phyloP scores from a whole-genome alignment of 176 grass and related monocot genomes.

The Pontederia paniculata region DNA sequence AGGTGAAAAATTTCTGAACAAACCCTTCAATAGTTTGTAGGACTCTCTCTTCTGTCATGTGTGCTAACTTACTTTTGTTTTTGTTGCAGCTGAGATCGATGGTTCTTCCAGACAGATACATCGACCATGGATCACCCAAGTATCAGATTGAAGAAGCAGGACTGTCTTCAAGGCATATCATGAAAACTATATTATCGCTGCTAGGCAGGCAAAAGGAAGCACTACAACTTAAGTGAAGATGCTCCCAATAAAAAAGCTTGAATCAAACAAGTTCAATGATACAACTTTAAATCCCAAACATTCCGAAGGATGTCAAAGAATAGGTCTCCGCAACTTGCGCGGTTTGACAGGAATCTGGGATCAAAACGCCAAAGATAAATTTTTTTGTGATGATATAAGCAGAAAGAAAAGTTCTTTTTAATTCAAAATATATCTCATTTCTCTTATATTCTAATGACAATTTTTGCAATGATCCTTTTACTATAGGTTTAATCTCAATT shows the following conservation, averaged over 20 bases:
- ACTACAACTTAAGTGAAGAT: constrained; percentile 29
- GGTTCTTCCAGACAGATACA: constrained; percentile 82
- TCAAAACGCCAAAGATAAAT: no score
- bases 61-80: not conserved
- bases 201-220: constrained; percentile 70
- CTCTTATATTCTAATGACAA: no score
- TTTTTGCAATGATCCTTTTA: no score
- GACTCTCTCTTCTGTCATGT: not conserved
- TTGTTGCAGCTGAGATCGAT: constrained; percentile 75
- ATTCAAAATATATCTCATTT: no score
- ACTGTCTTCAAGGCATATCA: constrained; percentile 65
- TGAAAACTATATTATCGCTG: constrained; percentile 61
- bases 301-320: no score
- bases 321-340: no score
- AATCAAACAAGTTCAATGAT: no score
- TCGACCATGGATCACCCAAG: constrained; percentile 63
- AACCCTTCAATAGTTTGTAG: not conserved
- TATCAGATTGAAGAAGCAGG: constrained; percentile 86
- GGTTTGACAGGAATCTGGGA: no score
- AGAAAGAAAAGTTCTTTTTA: no score
- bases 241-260: not conserved
- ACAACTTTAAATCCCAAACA: no score
- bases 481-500: no score
- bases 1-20: constrained; percentile 30
- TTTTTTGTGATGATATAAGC: no score